A percentile compares a stretch with the other conserved stretches of the same genome.
Evolutionary conservation across 2,329 filamentous ascomycete genomes (phyloP).

Genomic region (Ploettnerulaceae sp.): DNA sequence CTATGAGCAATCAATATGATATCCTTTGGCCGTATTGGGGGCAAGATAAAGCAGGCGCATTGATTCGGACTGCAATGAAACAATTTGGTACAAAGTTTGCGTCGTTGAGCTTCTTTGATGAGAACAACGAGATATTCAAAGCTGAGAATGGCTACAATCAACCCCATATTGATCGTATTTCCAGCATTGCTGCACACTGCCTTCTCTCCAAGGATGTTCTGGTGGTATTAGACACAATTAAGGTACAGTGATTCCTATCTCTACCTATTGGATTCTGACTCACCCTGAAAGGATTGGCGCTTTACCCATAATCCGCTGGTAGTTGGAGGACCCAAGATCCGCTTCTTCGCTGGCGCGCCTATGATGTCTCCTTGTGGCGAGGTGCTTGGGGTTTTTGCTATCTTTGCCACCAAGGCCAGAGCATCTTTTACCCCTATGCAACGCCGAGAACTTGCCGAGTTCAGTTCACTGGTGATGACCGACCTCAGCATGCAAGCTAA

Average conservation of each 20-base stretch:
- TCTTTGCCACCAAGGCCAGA: conserved; percentile 30
- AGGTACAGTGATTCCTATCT: conserved; percentile 26
- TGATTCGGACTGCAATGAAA: conserved; percentile 27
- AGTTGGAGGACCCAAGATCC: conserved; percentile 26
- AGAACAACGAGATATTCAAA: conserved; percentile 32
- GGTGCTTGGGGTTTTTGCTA: conserved; percentile 32
- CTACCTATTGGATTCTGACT: background rate
- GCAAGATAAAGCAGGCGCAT: conserved; percentile 18
- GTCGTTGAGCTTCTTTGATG: conserved; percentile 35
- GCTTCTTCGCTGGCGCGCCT: conserved; percentile 37
- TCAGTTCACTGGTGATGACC: conserved; percentile 19
- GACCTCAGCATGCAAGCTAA: conserved; percentile 17
- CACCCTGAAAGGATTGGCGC: conserved; percentile 34
- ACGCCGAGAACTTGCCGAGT: conserved; percentile 31
- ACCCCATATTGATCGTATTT: conserved; percentile 25
- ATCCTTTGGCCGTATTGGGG: conserved; percentile 23
- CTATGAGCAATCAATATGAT: conserved; percentile 23
- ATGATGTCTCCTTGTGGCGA: conserved; percentile 31
- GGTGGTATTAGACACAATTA: conserved; percentile 33
- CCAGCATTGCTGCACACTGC: conserved; percentile 36
- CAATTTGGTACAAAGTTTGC: conserved; percentile 29
- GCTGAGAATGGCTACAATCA: conserved; percentile 31
- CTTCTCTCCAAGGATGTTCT: conserved; percentile 34
- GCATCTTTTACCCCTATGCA: conserved; percentile 25
- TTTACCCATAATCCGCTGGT: conserved; percentile 34